Evolutionary conservation across 2,329 filamentous ascomycete genomes (phyloP).

Genomic region (Aspergillus awamori): DNA sequence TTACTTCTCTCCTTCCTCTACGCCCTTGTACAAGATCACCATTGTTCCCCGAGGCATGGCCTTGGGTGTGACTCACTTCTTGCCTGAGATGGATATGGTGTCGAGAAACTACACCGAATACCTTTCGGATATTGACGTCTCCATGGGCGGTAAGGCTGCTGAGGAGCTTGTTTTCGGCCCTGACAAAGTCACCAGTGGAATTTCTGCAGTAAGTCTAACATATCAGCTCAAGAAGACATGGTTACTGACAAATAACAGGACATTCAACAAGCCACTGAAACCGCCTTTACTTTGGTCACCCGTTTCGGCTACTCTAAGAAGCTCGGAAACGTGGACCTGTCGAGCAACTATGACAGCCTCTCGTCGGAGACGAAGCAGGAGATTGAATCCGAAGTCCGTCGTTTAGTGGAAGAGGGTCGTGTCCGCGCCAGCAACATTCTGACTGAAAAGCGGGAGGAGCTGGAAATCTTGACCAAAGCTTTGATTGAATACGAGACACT

Average conservation of each 20-base stretch:
- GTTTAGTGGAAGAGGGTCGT: conserved; percentile 79
- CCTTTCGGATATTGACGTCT: conserved; percentile 75
- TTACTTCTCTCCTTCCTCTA: conserved; percentile 75
- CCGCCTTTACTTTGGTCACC: conserved; percentile 87
- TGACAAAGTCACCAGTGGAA: conserved; percentile 90
- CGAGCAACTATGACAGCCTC: conserved; percentile 75
- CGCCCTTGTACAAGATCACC: conserved; percentile 92
- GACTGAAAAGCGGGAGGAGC: conserved; percentile 73
- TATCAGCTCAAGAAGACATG: background rate
- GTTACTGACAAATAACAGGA: conserved; percentile 59
- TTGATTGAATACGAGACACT: conserved; percentile 94
- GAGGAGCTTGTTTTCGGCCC: conserved; percentile 89
- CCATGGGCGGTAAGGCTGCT: conserved; percentile 81
- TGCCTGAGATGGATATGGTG: conserved; percentile 92
- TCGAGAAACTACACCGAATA: conserved; percentile 85
- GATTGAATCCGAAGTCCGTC: conserved; percentile 87
- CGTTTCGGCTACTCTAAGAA: conserved; percentile 84
- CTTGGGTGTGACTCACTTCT: conserved; percentile 81
- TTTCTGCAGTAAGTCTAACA: conserved; percentile 65
- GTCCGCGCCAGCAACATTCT: conserved; percentile 72
- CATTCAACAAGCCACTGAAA: conserved; percentile 76
- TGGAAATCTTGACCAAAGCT: conserved; percentile 85
- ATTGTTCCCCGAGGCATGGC: conserved; percentile 88
- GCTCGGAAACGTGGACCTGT: conserved; percentile 87
- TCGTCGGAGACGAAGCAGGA: conserved; percentile 83